Evolutionary conservation across 2,329 filamentous ascomycete species (phyloP), one percentile per base, ranked within the genome.

Genomic region (Cordyceps cicadae): DNA sequence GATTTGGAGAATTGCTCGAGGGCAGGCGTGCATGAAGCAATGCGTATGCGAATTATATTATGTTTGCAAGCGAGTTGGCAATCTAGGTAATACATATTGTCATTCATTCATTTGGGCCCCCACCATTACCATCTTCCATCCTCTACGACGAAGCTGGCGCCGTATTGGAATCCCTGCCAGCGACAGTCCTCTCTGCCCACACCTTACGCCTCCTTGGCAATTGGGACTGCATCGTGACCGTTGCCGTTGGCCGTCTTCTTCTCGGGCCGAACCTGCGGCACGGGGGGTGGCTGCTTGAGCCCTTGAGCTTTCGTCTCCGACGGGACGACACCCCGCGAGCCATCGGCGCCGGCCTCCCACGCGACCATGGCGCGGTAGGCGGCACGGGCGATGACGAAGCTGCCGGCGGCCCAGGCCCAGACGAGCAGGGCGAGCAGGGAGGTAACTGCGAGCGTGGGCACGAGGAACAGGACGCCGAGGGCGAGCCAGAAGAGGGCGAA

Each of bases 401-500:
- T 81, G 15, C 79, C 81, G 9, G 88, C 74, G 8, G 80, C 85
- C 84, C 86, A 89, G 19, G 82, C 72, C 83, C 89, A 93, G 63
- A 87, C 73, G 62, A 87, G 79, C 1, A 85, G 74, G 5, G 84
- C 88, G 24, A 85, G 71, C 53, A 80, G 80, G 14, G 81, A 84
- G 3, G 87, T 86, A 63, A 90, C 71, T 71, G 89, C 82, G 43
- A 93, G 74, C 0, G 85, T 81, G 1, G 89, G 89, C 0, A 90
- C 74, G 17, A 94, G 79, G 46, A 92, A 70, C 53, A 90, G 70
- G 12, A 89, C 75, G 2, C 87, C 87, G 50, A 90, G 71, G 55
- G 85, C 83, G 58, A 85, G 80, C 77, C 85, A 87, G 75, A 88
- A 86, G 53, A 88, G 78, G 1, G 83, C 81, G 75, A 90, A 89